These are phyloP conservation scores for Kluyveromyces nonfermentans DNA, from an alignment of 805 yeast species.

Conservation along the genomic window DNA sequence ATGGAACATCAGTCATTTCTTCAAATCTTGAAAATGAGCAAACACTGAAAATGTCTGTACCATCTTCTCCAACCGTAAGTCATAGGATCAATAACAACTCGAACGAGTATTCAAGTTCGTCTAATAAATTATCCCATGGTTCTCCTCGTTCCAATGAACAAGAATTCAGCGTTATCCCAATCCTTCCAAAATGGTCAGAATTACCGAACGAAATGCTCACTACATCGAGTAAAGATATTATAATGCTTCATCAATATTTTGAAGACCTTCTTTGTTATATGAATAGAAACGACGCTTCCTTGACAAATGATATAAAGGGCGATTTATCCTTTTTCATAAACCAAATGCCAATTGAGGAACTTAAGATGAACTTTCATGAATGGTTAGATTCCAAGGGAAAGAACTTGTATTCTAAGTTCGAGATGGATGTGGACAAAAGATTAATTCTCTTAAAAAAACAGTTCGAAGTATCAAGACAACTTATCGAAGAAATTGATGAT, in stretches of 20 bases:
- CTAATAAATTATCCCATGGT: neutral
- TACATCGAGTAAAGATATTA: neutral
- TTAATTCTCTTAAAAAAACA: conserved; percentile 31
- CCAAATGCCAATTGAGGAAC: conserved; percentile 60
- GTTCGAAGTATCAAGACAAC: conserved; percentile 10
- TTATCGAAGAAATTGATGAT: conserved; percentile 10
- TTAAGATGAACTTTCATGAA: conserved; percentile 57
- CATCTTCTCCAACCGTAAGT: neutral
- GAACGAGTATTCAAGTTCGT: neutral
- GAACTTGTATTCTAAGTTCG: conserved; percentile 39
- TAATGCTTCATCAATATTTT: conserved; percentile 16
- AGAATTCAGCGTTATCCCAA: neutral
- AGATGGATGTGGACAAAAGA: conserved; percentile 42
- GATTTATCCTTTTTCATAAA: conserved; percentile 52
- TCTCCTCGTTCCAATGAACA: neutral
- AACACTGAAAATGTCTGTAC: neutral
- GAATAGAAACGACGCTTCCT: conserved; percentile 17
- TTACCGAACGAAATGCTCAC: neutral
- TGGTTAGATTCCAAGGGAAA: conserved; percentile 52
- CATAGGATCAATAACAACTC: neutral
- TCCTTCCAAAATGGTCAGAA: neutral
- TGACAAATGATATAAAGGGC: conserved; percentile 53
- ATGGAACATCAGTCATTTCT: conserved; percentile 1
- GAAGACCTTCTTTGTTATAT: conserved; percentile 21
- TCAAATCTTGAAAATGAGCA: neutral